These are phyloP conservation scores for Amphicarpaea edgeworthii DNA, from an alignment of 306 rosid species.

Conservation along the genomic window DNA sequence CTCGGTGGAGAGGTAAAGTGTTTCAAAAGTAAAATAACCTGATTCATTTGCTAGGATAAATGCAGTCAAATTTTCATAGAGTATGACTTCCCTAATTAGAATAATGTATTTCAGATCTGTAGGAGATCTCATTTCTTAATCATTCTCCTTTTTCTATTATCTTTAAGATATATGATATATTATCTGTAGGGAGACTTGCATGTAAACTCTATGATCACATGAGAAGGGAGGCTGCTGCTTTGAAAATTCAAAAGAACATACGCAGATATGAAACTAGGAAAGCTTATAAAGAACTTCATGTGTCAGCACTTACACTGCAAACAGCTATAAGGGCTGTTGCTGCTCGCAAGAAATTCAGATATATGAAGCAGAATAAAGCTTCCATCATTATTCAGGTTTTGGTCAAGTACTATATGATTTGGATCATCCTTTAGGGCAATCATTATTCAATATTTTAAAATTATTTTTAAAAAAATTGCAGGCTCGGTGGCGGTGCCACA, in stretches of 20 bases:
- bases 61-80: constrained; percentile 30
- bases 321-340: constrained; percentile 87
- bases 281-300: constrained; percentile 65
- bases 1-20: constrained; percentile 87
- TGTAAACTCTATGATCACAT: constrained; percentile 64
- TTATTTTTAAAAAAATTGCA: constrained; percentile 52
- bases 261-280: constrained; percentile 75
- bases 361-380: constrained; percentile 80
- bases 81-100: constrained; percentile 32
- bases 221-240: constrained; percentile 87
- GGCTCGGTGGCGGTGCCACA: constrained; percentile 92
- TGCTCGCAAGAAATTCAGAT: constrained; percentile 78
- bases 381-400: constrained; percentile 79
- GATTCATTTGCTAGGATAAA: constrained; percentile 37
- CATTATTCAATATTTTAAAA: constrained; percentile 36
- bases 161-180: constrained; percentile 41
- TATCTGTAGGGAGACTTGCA: constrained; percentile 80
- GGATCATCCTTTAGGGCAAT: constrained; percentile 29
- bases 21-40: constrained; percentile 35
- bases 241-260: constrained; percentile 77
- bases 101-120: constrained; percentile 34
- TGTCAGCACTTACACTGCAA: constrained; percentile 72
- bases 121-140: constrained; percentile 35
- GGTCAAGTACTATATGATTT: constrained; percentile 35
- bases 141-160: constrained; percentile 38